Evolutionary conservation across 108 stramenopile genomes (phyloP).

Genomic region (Skeletonema menzelii): DNA sequence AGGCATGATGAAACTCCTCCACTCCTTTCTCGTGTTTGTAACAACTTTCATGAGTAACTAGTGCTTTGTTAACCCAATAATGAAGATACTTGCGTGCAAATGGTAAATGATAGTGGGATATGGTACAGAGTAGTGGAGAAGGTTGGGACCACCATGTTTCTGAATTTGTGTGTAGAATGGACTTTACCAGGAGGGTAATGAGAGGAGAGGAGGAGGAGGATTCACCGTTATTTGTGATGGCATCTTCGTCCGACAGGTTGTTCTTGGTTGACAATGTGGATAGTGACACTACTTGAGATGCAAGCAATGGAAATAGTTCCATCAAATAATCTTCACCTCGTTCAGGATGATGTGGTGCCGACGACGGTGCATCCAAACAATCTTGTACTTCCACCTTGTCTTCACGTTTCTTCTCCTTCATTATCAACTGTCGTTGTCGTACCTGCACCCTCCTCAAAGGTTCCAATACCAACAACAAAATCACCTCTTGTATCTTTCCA

Average conservation of each 20-base stretch:
- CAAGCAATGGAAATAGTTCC: conserved; percentile 6
- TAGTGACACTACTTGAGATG: neutral
- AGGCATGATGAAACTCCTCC: neutral
- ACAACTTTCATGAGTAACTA: neutral
- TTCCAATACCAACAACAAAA: conserved; percentile 29
- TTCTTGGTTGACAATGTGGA: neutral
- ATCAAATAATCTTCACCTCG: neutral
- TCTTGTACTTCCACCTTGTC: too few species aligned
- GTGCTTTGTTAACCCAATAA: neutral
- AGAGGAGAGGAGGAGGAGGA: neutral
- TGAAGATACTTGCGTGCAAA: conserved; percentile 7
- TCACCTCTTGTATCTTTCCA: conserved; percentile 28
- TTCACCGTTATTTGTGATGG: neutral
- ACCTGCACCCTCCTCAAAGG: conserved; percentile 15
- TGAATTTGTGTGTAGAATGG: neutral
- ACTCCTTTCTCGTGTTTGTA: neutral
- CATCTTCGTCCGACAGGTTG: conserved; percentile 4
- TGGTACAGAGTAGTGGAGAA: conserved; percentile 30
- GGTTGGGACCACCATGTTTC: conserved; percentile 32
- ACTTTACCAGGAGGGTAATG: conserved; percentile 1
- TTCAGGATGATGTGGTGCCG: neutral
- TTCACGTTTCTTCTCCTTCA: neutral
- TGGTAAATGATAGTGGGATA: conserved; percentile 25
- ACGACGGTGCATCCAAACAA: neutral
- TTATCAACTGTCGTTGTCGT: neutral